phyloP scores from a whole-genome alignment of 345 rosid species.

The Eutrema heterophyllum region DNA sequence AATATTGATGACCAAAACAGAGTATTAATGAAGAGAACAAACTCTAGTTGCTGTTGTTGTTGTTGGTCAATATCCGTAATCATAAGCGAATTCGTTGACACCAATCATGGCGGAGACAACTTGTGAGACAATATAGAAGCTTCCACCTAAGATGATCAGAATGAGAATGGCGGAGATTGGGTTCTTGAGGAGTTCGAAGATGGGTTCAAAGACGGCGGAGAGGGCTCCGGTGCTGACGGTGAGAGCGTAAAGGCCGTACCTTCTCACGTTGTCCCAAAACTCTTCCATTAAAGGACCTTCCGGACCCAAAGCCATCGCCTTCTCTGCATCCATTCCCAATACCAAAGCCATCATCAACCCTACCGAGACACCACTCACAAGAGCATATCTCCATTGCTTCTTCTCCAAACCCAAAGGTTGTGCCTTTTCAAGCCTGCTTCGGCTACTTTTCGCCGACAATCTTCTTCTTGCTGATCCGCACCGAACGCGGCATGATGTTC shows the following conservation, averaged over 20 bases:
- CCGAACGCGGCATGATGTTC: constrained; percentile 11
- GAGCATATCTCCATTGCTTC: constrained; percentile 34
- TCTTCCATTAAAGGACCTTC: constrained; percentile 89
- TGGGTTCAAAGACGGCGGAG: constrained; percentile 56
- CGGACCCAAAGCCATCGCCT: constrained; percentile 81
- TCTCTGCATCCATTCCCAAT: constrained; percentile 49
- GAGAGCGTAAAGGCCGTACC: constrained; percentile 88
- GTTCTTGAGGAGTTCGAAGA: constrained; percentile 71
- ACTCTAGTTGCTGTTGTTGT: background rate
- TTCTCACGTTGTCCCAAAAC: constrained; percentile 97
- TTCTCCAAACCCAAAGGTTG: constrained; percentile 23
- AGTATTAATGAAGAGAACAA: constrained; percentile 11
- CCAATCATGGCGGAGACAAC: constrained; percentile 87
- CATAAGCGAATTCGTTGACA: constrained; percentile 65
- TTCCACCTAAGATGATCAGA: constrained; percentile 57
- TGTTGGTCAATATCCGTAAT: constrained; percentile 30
- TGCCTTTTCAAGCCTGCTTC: constrained; percentile 6
- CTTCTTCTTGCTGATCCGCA: constrained; percentile 19
- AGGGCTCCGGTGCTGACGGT: constrained; percentile 92
- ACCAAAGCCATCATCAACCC: constrained; percentile 44
- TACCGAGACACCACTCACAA: constrained; percentile 51
- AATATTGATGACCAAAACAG: background rate
- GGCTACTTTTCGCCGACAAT: background rate
- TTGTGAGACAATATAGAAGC: constrained; percentile 61
- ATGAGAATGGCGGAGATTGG: constrained; percentile 76